Conservation (phyloP, 129 eudicot genomes). For the Dittrichia graveolens region DNA sequence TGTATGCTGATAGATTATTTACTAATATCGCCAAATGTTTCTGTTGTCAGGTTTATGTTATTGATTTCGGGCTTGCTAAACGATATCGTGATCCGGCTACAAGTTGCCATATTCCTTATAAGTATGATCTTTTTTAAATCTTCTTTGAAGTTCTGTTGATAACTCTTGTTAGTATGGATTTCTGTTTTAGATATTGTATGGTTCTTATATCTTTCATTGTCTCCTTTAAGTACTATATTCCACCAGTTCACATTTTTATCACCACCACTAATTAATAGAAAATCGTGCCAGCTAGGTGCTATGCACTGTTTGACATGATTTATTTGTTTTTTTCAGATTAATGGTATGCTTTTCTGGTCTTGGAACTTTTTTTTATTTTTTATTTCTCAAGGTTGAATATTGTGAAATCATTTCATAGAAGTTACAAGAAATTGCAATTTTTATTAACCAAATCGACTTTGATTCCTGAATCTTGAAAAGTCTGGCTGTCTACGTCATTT, state of each 20-base stretch:
- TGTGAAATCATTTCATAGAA: background rate
- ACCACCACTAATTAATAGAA: background rate
- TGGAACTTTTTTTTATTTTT: constrained; percentile 3
- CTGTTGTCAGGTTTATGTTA: constrained; percentile 70
- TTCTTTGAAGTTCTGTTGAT: background rate
- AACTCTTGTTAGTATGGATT: background rate
- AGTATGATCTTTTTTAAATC: constrained; percentile 42
- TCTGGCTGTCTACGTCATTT: background rate
- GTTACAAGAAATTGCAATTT: background rate
- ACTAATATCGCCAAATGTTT: constrained; percentile 20
- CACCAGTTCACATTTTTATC: constrained; percentile 14
- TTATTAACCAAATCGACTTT: background rate
- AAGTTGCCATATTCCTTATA: constrained; percentile 87
- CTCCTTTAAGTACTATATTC: background rate
- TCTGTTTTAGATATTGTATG: background rate
- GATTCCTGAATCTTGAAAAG: constrained; percentile 23
- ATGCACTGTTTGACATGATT: constrained; percentile 8
- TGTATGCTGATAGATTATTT: constrained; percentile 2
- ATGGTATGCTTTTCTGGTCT: constrained; percentile 8
- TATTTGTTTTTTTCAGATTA: background rate
- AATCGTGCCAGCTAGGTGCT: constrained; percentile 12
- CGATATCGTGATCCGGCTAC: constrained; percentile 76
- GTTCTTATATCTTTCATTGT: background rate
- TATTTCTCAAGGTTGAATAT: constrained; percentile 14
- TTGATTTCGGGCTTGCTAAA: constrained; percentile 98